Evolutionary conservation across 2,329 filamentous ascomycete genomes (phyloP), one percentile per base, ranked within the genome.

Genomic region (Rutstroemia sp.): DNA sequence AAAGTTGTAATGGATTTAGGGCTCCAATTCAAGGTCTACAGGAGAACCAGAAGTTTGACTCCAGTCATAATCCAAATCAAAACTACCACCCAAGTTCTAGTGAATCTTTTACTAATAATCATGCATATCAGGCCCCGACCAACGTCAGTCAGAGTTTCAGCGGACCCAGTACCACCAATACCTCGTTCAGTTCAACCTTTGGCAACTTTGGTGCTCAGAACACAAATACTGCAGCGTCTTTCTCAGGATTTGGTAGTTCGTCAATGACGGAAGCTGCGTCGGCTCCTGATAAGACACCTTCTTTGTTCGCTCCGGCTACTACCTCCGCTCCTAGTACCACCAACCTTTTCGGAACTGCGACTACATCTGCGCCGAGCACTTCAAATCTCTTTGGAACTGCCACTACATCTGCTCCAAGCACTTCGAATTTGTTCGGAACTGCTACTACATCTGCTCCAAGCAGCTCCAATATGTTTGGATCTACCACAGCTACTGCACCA

Each of bases 401-500:
- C 4, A 34, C 10, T 34, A 47, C 30, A 41, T 57, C 59, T 39
- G 50, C 54, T 42, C 48, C 30, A 19, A 50, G 25, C n/a, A 25
- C 45, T 27, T 42, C 52, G 14, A 55, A 55, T 42, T 9, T 55
- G 4, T 59, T 59, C 34, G 57, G 54, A 23, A 23, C 45, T 23
- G 46, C 44, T 9, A 38, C 52, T 41, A n/a, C 50, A 12, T 27
- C 50, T 19, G 42, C 19, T 23, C 42, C 42, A 23, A 21, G 16
- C 16, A 42, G 19, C 10, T 21, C 42, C 12, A 46, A 41, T 19
- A n/a, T 52, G 12, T 52, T 52, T 30, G 49, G 41, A 10, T 16
- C 47, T 49, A 19, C 42, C 19, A 10, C 49, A 23, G 2, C 42
- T 21, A 25, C 42, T 23, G 21, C 42, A 5, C 18, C 42, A 10